A percentile compares a stretch with the other conserved stretches of the same genome.
phyloP scores from a whole-genome alignment of 2,329 filamentous ascomycete genomes.

The Cercospora sp. region DNA sequence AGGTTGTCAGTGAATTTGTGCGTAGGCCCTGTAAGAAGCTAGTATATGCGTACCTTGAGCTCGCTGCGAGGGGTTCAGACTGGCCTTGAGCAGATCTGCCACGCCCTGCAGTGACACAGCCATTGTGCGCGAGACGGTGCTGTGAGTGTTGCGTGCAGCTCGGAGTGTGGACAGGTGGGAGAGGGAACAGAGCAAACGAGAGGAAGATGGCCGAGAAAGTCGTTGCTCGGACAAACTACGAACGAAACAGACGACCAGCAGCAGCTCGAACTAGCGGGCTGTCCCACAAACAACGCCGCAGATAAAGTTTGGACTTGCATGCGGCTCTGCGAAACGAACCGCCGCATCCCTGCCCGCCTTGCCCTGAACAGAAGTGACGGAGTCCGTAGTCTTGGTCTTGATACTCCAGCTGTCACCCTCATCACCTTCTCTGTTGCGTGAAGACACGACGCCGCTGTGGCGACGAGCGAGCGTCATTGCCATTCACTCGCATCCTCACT shows the following conservation, averaged over 20 bases:
- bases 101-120: constrained; percentile 62
- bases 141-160: not conserved
- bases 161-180: not conserved
- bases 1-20: constrained; percentile 1
- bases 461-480: not conserved
- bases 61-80: constrained; percentile 66
- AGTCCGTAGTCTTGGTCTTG: not conserved
- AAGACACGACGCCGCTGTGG: not conserved
- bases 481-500: not conserved
- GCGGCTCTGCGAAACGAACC: constrained; percentile 2
- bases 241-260: not conserved
- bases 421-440: not conserved
- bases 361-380: constrained; percentile 1
- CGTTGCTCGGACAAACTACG: not conserved
- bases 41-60: constrained; percentile 8
- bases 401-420: not conserved
- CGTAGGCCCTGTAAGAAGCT: not conserved
- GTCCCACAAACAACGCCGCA: constrained; percentile 4
- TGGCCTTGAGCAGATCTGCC: constrained; percentile 84
- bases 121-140: constrained; percentile 46
- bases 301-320: not conserved
- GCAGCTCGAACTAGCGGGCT: not conserved
- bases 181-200: not conserved
- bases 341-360: not conserved
- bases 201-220: constrained; percentile 1